These are phyloP conservation scores for Lentinula detonsa DNA, from an alignment of 768 basidiomycete species.

Conservation along the genomic window DNA sequence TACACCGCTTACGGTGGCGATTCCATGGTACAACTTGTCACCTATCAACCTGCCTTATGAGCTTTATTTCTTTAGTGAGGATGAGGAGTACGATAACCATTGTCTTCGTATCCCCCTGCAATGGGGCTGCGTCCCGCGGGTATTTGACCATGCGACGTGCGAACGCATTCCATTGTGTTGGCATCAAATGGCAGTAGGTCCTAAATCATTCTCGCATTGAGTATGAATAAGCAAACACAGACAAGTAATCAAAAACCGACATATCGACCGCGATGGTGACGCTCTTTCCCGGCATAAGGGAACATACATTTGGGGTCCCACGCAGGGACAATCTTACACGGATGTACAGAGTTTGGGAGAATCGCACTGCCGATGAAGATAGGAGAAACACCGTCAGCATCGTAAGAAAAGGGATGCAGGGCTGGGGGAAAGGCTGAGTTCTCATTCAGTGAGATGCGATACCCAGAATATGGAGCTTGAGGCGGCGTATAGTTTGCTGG, in stretches of 20 bases:
- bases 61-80: not conserved
- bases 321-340: constrained; percentile 72
- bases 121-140: constrained; percentile 50
- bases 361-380: constrained; percentile 74
- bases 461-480: constrained; percentile 55
- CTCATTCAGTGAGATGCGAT: constrained; percentile 50
- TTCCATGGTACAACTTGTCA: constrained; percentile 60
- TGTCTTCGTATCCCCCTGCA: constrained; percentile 73
- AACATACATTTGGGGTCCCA: constrained; percentile 50
- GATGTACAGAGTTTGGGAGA: constrained; percentile 63
- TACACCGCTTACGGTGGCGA: constrained; percentile 43
- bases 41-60: constrained; percentile 15
- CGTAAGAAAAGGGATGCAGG: constrained; percentile 47
- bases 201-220: not conserved
- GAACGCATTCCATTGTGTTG: constrained; percentile 71
- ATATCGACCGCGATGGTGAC: constrained; percentile 57
- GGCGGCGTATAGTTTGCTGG: not conserved
- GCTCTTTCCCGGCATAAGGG: constrained; percentile 58
- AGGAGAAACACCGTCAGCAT: constrained; percentile 51
- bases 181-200: constrained; percentile 70
- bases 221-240: not conserved
- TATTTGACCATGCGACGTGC: constrained; percentile 51
- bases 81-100: constrained; percentile 17
- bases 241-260: not conserved
- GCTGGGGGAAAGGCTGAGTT: constrained; percentile 42